Base-by-base conservation (phyloP, 2,329 filamentous ascomycete species). In the Aspergillus piperis region DNA sequence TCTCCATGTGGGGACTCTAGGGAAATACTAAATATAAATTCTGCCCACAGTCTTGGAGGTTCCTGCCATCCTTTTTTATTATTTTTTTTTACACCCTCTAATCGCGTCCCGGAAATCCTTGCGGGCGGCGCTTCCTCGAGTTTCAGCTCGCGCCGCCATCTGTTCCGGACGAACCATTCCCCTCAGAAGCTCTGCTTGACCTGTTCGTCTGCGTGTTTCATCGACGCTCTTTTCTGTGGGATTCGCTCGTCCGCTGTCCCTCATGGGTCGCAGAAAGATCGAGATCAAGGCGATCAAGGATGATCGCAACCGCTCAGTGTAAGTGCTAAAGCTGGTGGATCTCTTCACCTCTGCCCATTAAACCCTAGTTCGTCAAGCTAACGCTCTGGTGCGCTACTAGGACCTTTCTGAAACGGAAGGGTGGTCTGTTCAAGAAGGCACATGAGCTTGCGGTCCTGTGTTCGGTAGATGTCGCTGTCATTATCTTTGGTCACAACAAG, bases 221-320 rank as follows among this genome's bases (percentile, higher is more conserved):
- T 49, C 47, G 27, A 51, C 54, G 32, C 47, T 41, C 25, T 52
- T 58, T 38, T 27, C 59, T 56, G 58, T 58, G 54, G 61, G 54
- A 65, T 61, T 55, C 62, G 54, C 54, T 52, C 58, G 59, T 50
- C 64, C 59, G 56, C 25, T 47, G 52, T 59, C 58, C 60, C 61
- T 60, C 57, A 99, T 99, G 95, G 95, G 95, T 78, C 89, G 95
- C 79, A 88, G 95, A 85, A 99, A 99, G 87, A 99, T 99, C 76
- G 95, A 98, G 83, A 98, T 99, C 84, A 97, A 97, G 82, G 92
- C 94, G 70, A 98, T 98, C 84, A 97, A 96, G 81, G 93, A 97
- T 87, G 93, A 97, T 80, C 88, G 93, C 73, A 97, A 97, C 76
- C 92, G 93, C 76, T 96, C 93, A 72, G 93, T 97, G 93, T 97